Evolutionary conservation across 192 early-diverging fungal genomes (phyloP).

Genomic region (Diversispora epigaea): DNA sequence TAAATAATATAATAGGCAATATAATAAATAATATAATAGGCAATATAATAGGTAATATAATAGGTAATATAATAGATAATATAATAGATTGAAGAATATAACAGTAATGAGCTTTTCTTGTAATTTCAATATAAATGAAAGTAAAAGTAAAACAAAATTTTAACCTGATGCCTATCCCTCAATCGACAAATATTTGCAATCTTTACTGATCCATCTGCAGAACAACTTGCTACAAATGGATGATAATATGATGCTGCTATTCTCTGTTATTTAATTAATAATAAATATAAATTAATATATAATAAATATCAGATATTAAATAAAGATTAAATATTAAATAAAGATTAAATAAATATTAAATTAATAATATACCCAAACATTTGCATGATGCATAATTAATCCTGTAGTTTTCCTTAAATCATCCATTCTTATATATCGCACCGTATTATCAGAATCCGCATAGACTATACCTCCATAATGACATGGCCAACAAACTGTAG

Average conservation of each 20-base stretch:
- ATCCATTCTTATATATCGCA: slow-evolving; percentile 28
- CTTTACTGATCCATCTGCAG: slow-evolving; percentile 21
- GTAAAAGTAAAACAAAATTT: neutral
- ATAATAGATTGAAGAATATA: too few relatives aligned
- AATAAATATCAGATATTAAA: too few relatives aligned
- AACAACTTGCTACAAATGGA: slow-evolving; percentile 31
- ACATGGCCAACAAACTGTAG: slow-evolving; percentile 14
- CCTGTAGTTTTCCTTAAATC: slow-evolving; percentile 30
- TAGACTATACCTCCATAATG: slow-evolving; percentile 22
- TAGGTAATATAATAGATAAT: too few relatives aligned
- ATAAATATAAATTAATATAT: too few relatives aligned
- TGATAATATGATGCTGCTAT: slow-evolving; percentile 21
- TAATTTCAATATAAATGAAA: too few relatives aligned
- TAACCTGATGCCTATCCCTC: slow-evolving; percentile 27
- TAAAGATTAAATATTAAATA: too few relatives aligned
- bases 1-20: neutral
- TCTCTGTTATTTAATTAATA: neutral
- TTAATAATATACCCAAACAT: slow-evolving; percentile 15
- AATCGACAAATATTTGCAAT: slow-evolving; percentile 33
- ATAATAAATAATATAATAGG: neutral
- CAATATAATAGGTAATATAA: too few relatives aligned
- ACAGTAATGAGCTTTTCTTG: too few relatives aligned
- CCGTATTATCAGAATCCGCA: slow-evolving; percentile 27
- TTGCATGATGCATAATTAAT: slow-evolving; percentile 13
- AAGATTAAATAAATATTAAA: neutral